A percentile compares a stretch with the other conserved stretches of the same genome.
These are phyloP conservation scores for Jacaranda copaia DNA, from an alignment of 257 asterid species.

Conservation along the genomic window DNA sequence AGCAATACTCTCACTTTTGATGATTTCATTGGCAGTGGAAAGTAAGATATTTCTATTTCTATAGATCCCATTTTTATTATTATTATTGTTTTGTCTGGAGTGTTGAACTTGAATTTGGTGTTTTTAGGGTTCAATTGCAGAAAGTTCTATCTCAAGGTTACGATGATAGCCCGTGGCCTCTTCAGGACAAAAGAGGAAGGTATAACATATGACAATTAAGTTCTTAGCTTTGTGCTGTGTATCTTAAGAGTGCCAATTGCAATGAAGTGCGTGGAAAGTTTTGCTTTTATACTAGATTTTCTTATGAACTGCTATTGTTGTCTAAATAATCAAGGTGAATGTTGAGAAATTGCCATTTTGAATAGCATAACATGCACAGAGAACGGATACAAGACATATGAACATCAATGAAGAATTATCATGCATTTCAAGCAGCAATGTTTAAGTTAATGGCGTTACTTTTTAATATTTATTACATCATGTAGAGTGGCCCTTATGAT, in stretches of 20 bases:
- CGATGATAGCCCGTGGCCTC: conserved; percentile 83
- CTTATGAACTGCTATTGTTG: neutral
- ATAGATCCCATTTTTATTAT: neutral
- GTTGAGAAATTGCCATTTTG: neutral
- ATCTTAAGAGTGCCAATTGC: neutral
- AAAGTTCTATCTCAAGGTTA: conserved; percentile 83
- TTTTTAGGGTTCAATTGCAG: conserved; percentile 75
- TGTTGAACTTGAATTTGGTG: conserved; percentile 30
- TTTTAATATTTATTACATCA: neutral
- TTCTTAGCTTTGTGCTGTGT: conserved; percentile 13
- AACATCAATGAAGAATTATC: conserved; percentile 6
- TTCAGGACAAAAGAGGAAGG: conserved; percentile 89
- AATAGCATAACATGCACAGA: conserved; percentile 10
- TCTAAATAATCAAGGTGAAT: conserved; percentile 1
- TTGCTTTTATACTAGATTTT: neutral
- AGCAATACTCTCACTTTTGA: conserved; percentile 82
- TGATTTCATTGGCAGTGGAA: conserved; percentile 91
- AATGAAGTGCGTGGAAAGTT: neutral
- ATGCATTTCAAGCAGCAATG: conserved; percentile 3
- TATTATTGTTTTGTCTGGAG: neutral
- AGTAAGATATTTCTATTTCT: conserved; percentile 47
- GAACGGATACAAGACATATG: conserved; percentile 7
- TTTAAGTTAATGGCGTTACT: neutral
- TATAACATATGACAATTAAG: conserved; percentile 28
- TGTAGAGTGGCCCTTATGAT: neutral